Evolutionary conservation across 116 monocot species (phyloP), one percentile per base, ranked within the genome.

Genomic region (Zostera marina): DNA sequence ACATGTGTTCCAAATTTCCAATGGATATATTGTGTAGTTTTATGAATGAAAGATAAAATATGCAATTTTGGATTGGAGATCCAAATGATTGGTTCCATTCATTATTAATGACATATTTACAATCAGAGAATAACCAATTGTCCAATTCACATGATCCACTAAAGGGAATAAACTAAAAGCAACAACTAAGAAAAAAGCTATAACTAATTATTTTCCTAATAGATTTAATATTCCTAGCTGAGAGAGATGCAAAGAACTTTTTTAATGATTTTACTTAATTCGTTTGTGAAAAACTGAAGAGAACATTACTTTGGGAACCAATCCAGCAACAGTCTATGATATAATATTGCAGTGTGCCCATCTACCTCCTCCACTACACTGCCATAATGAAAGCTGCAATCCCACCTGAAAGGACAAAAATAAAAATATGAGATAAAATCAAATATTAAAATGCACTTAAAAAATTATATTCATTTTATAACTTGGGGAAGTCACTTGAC

Each of bases 281-380:
- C 49, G 15, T 20, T 7, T 49, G 26, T 13, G 16, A n/a, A n/a
- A n/a, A n/a, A n/a, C n/a, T n/a, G n/a, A 44, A 25, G 14, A 25
- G 24, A 22, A 43, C 11, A 24, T 42, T 85, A 96, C 94, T 72
- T 77, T 19, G 85, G 73, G 49, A 77, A 96, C 89, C 89, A 96
- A 56, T 88, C 80, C 12, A 96, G 78, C 66, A 88, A 85, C 60
- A 96, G 63, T 52, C 94, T 79, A 53, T 96, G 94, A 61, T 96
- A 96, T 22, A 96, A 67, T 58, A 96, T 80, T 44, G 84, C 79
- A 51, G 94, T 96, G 67, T 96, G 94, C 48, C 94, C 94, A 78
- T 96, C 94, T 25, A 96, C 94, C 72, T 96, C 94, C 73, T 96
- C 94, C 11, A 96, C 85, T 63, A 85, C 66, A 68, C 72, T 88